phyloP scores from a whole-genome alignment of 805 yeast species.

The Wickerhamomyces mucosus region DNA sequence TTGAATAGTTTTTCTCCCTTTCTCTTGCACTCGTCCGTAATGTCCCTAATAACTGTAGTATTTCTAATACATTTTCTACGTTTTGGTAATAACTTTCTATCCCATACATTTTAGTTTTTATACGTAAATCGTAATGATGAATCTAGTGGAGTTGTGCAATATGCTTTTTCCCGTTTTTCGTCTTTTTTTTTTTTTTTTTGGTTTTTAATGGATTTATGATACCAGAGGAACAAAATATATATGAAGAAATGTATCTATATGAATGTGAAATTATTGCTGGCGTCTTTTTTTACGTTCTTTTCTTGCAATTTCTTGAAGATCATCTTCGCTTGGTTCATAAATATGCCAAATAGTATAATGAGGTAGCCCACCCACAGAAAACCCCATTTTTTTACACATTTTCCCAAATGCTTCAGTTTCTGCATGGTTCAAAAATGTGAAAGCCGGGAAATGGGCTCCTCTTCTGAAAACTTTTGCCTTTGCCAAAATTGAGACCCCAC shows the following conservation, averaged over 20 bases:
- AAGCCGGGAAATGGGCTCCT: slow-evolving; percentile 81
- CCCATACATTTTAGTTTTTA: too few species aligned
- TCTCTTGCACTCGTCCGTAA: neutral
- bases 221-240: too few species aligned
- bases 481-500: slow-evolving; percentile 77
- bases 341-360: slow-evolving; percentile 89
- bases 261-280: slow-evolving; percentile 9
- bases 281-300: slow-evolving; percentile 60
- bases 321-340: slow-evolving; percentile 83
- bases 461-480: slow-evolving; percentile 65
- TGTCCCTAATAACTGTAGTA: too few species aligned
- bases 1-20: neutral
- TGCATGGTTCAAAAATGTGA: slow-evolving; percentile 76
- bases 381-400: slow-evolving; percentile 72
- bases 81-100: too few species aligned
- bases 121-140: too few species aligned
- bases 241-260: too few species aligned
- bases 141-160: too few species aligned
- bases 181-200: slow-evolving; percentile 1
- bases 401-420: slow-evolving; percentile 86
- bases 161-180: neutral
- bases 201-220: neutral
- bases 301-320: slow-evolving; percentile 56
- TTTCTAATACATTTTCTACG: too few species aligned
- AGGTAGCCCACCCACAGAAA: slow-evolving; percentile 78